Evolutionary conservation across 2,329 filamentous ascomycete species (phyloP).

Genomic region (Biscogniauxia marginata): DNA sequence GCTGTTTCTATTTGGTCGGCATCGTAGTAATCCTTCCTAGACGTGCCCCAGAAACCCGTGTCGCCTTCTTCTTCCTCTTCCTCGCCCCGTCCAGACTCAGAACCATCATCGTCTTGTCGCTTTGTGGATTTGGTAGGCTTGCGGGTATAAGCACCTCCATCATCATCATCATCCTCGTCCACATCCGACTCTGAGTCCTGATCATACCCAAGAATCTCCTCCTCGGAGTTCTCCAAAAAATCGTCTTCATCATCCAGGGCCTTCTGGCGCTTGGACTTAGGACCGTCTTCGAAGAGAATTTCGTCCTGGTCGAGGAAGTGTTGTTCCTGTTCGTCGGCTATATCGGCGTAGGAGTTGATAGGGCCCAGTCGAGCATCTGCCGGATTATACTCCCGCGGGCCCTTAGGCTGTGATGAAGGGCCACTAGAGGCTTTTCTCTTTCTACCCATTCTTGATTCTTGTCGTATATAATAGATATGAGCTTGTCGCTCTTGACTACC

Average conservation of each 20-base stretch:
- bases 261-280: conserved; percentile 72
- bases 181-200: conserved; percentile 40
- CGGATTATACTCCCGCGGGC: conserved; percentile 54
- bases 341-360: conserved; percentile 70
- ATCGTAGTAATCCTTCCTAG: conserved; percentile 89
- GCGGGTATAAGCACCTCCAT: conserved; percentile 46
- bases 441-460: conserved; percentile 46
- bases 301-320: conserved; percentile 86
- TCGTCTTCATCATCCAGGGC: conserved; percentile 66
- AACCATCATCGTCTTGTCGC: conserved; percentile 26
- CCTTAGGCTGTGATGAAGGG: conserved; percentile 42
- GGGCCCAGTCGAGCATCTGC: conserved; percentile 61
- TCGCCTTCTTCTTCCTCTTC: conserved; percentile 53
- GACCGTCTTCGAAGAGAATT: conserved; percentile 80
- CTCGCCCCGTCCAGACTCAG: conserved; percentile 50
- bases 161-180: conserved; percentile 38
- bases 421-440: conserved; percentile 68
- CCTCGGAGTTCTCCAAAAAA: conserved; percentile 59
- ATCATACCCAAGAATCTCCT: conserved; percentile 56
- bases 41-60: conserved; percentile 79
- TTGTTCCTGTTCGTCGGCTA: conserved; percentile 92
- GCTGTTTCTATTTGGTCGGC: conserved; percentile 61
- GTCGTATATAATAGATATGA: neutral
- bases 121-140: conserved; percentile 26
- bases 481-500: too few relatives aligned